Evolutionary conservation across 371 early-diverging fungal species (phyloP).

Genomic region (Dichotomocladium elegans): DNA sequence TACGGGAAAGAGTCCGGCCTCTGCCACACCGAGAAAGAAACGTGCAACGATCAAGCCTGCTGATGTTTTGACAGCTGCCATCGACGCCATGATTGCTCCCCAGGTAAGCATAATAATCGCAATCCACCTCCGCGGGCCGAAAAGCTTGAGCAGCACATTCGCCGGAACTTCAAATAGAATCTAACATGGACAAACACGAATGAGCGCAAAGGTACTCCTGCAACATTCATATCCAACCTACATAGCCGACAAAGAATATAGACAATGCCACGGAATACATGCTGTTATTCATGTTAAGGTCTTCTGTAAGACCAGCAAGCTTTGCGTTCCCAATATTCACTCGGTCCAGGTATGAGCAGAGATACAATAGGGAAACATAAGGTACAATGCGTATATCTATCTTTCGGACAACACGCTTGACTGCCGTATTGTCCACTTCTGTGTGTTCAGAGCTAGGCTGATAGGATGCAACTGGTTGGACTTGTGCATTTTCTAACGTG

Average conservation of each 20-base stretch:
- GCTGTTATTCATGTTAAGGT: slow-evolving; percentile 32
- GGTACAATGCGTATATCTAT: slow-evolving; percentile 14
- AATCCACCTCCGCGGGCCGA: slow-evolving; percentile 56
- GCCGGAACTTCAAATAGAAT: slow-evolving; percentile 46
- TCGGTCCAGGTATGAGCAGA: slow-evolving; percentile 48
- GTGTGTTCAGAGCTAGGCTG: background rate
- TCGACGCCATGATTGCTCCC: slow-evolving; percentile 1
- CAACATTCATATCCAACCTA: slow-evolving; percentile 13
- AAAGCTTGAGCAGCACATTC: slow-evolving; percentile 61
- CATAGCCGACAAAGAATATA: slow-evolving; percentile 62
- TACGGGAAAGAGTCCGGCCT: slow-evolving; percentile 43
- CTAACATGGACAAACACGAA: background rate
- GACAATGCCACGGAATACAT: slow-evolving; percentile 58
- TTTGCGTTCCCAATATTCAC: slow-evolving; percentile 56
- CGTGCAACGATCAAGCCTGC: slow-evolving; percentile 51
- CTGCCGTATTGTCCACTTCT: background rate
- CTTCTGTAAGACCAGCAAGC: slow-evolving; percentile 43
- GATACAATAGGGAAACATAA: slow-evolving; percentile 38
- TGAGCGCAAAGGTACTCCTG: background rate
- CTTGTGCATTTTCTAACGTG: background rate
- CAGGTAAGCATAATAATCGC: background rate
- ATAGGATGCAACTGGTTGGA: background rate
- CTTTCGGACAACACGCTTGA: background rate
- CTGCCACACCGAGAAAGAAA: slow-evolving; percentile 65
- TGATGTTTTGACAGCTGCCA: slow-evolving; percentile 29